Evolutionary conservation across 2,329 filamentous ascomycete genomes (phyloP).

Genomic region (Calcarisporium arbuscula): DNA sequence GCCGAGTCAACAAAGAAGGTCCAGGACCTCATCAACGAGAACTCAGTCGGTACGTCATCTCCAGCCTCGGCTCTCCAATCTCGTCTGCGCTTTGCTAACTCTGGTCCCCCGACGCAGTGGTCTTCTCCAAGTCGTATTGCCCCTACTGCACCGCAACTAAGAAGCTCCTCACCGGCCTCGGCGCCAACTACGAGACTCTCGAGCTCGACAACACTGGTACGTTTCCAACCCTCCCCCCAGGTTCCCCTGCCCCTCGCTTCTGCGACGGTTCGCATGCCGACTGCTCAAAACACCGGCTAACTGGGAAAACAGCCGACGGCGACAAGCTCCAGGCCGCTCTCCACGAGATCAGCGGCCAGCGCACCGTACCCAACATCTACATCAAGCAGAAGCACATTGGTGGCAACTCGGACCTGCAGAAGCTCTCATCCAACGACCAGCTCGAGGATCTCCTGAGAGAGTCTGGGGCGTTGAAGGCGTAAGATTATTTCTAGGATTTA

Average conservation of each 20-base stretch:
- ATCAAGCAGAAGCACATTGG: constrained; percentile 89
- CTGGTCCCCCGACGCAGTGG: constrained; percentile 45
- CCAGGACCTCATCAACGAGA: constrained; percentile 80
- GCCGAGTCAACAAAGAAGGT: constrained; percentile 78
- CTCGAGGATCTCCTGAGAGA: constrained; percentile 34
- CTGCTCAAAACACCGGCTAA: too few species aligned
- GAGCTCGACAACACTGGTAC: constrained; percentile 82
- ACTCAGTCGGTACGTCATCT: constrained; percentile 64
- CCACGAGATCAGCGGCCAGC: constrained; percentile 70
- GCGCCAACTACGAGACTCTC: constrained; percentile 66
- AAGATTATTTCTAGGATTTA: too few species aligned
- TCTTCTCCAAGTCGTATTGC: constrained; percentile 97
- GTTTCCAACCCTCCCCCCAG: constrained; percentile 32
- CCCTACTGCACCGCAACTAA: constrained; percentile 84
- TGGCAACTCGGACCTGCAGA: constrained; percentile 81
- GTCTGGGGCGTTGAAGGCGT: constrained; percentile 36
- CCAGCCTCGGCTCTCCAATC: background rate
- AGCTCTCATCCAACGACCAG: constrained; percentile 42
- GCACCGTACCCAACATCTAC: constrained; percentile 93
- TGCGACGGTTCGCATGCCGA: too few species aligned
- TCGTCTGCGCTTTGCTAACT: constrained; percentile 2
- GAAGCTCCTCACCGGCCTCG: constrained; percentile 59
- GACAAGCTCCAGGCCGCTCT: constrained; percentile 77
- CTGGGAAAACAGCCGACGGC: constrained; percentile 68
- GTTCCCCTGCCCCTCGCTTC: too few species aligned